A percentile compares a stretch with the other conserved stretches of the same genome.
phyloP scores from a whole-genome alignment of 495 filamentous ascomycete species.

The Penicillium mononematosum region DNA sequence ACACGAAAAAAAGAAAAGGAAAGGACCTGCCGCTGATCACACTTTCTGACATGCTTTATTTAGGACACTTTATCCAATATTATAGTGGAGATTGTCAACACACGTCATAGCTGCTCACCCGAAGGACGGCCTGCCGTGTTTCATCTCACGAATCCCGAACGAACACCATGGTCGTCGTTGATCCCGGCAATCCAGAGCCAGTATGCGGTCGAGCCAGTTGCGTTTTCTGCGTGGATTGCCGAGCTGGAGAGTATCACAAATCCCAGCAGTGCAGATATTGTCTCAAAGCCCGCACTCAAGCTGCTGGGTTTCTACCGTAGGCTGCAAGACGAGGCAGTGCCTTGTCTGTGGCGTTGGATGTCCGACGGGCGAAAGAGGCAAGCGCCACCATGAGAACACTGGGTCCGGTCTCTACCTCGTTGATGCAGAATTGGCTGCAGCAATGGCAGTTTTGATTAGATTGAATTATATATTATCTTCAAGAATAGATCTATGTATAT shows the following conservation, averaged over 20 bases:
- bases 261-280: slow-evolving; percentile 18
- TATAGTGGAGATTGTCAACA: slow-evolving; percentile 17
- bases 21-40: no score
- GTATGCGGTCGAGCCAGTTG: slow-evolving; percentile 18
- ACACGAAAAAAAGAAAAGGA: no score
- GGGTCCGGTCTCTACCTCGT: slow-evolving; percentile 15
- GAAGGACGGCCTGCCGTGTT: slow-evolving; percentile 17
- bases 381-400: slow-evolving; percentile 27
- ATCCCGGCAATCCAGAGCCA: slow-evolving; percentile 19
- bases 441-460: slow-evolving; percentile 25
- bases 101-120: slow-evolving; percentile 12
- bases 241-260: slow-evolving; percentile 24
- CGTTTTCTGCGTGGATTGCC: slow-evolving; percentile 24
- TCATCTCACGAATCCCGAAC: slow-evolving; percentile 31
- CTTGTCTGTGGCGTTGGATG: slow-evolving; percentile 18
- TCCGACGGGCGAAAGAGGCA: slow-evolving; percentile 17
- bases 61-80: no score
- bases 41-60: no score
- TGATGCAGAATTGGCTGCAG: slow-evolving; percentile 28
- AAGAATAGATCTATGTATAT: neutral
- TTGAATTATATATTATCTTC: neutral
- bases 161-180: slow-evolving; percentile 25
- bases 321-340: slow-evolving; percentile 3
- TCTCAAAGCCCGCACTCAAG: slow-evolving; percentile 28
- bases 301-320: neutral